A percentile compares a stretch with the other conserved stretches of the same genome.
Evolutionary conservation across 345 rosid species (phyloP).

Genomic region (Ricinus communis): DNA sequence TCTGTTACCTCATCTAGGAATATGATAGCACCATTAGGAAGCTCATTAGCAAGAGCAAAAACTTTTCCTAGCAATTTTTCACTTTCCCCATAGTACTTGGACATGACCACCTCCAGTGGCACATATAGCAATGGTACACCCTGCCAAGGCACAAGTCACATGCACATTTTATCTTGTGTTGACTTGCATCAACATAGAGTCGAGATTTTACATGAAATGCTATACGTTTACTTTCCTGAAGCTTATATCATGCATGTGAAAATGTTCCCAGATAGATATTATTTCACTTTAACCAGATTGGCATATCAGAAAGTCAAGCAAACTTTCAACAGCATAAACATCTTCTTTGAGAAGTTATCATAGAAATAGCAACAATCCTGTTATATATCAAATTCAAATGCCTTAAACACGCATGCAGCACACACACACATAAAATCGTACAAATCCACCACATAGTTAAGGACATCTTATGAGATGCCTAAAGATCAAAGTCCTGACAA

Average conservation of each 20-base stretch:
- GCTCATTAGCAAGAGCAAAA: conserved; percentile 82
- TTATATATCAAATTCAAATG: background rate
- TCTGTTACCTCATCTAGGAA: conserved; percentile 86
- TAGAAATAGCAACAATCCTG: background rate
- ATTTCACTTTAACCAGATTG: too few relatives aligned
- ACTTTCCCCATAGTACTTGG: conserved; percentile 93
- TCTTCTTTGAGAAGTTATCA: background rate
- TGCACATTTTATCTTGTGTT: background rate
- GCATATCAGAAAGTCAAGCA: background rate
- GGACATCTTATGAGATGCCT: background rate
- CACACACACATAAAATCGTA: too few relatives aligned
- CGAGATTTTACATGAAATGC: background rate
- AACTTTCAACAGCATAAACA: background rate
- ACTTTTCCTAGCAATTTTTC: conserved; percentile 82
- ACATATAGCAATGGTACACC: conserved; percentile 86
- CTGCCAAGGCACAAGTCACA: conserved; percentile 38
- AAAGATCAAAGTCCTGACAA: background rate
- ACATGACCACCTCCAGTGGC: conserved; percentile 83
- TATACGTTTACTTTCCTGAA: background rate
- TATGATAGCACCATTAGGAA: conserved; percentile 76
- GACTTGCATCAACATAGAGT: conserved; percentile 7
- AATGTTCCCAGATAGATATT: too few relatives aligned
- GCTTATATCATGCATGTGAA: too few relatives aligned
- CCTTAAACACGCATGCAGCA: too few relatives aligned
- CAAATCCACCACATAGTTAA: background rate